phyloP scores from a whole-genome alignment of 345 rosid species.

The Melaleuca quinquenervia region DNA sequence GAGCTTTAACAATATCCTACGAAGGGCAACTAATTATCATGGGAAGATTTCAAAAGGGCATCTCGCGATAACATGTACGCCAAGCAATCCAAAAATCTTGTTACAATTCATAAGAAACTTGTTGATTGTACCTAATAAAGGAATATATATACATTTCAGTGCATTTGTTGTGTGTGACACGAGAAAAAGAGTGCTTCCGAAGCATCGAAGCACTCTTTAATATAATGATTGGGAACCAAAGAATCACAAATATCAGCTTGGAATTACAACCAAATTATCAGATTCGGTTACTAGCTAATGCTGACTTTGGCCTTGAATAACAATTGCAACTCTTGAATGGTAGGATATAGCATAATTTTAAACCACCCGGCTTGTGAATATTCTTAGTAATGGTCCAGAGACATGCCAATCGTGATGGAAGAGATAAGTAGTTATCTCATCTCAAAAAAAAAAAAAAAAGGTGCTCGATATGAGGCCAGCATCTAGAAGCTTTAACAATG shows the following conservation, averaged over 20 bases:
- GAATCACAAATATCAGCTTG: background rate
- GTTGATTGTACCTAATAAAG: background rate
- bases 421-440: background rate
- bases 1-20: background rate
- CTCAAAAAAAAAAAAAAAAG: background rate
- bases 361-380: background rate
- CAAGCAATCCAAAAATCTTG: background rate
- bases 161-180: background rate
- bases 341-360: background rate
- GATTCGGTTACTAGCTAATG: background rate
- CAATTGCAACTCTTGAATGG: background rate
- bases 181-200: rapidly evolving
- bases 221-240: background rate
- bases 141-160: background rate
- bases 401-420: background rate
- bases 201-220: background rate
- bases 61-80: background rate
- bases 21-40: rapidly evolving
- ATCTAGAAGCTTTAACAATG: too few relatives aligned
- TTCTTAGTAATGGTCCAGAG: background rate
- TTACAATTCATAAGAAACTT: background rate
- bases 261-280: background rate
- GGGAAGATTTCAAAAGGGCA: rapidly evolving
- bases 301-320: background rate
- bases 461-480: too few relatives aligned